These are phyloP conservation scores for Cucurbita argyrosperma DNA, from an alignment of 306 rosid species.

Conservation along the genomic window DNA sequence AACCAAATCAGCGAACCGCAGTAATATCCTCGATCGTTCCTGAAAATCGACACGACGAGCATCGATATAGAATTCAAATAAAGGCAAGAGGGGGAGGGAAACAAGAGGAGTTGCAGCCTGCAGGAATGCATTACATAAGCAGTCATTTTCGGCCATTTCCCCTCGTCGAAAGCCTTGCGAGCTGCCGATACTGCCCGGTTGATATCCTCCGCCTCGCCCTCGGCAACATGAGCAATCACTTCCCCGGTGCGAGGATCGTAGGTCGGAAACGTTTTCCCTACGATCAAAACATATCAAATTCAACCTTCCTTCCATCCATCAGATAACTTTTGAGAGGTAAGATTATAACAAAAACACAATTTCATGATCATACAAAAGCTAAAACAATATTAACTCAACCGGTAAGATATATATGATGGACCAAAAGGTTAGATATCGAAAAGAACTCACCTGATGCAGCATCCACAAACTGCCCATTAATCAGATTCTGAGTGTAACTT, in stretches of 20 bases:
- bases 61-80: not conserved
- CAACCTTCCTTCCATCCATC: not conserved
- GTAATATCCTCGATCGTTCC: conserved; percentile 69
- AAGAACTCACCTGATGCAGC: conserved; percentile 53
- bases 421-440: no score
- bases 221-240: conserved; percentile 76
- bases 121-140: conserved; percentile 43
- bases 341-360: not conserved
- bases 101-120: not conserved
- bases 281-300: conserved; percentile 3
- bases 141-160: conserved; percentile 91
- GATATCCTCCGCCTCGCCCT: conserved; percentile 66
- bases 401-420: no score
- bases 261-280: conserved; percentile 87
- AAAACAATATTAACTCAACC: not conserved
- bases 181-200: conserved; percentile 80
- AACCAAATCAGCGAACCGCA: conserved; percentile 78
- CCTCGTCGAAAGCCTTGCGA: conserved; percentile 93
- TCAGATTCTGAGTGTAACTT: conserved; percentile 45
- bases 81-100: not conserved
- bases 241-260: conserved; percentile 81
- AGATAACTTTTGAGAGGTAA: not conserved
- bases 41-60: conserved; percentile 8
- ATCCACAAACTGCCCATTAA: conserved; percentile 76
- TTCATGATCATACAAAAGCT: not conserved